A percentile compares a stretch with the other conserved stretches of the same genome.
Conservation (phyloP, 345 rosid genomes). For the Eucalyptus cloeziana region DNA sequence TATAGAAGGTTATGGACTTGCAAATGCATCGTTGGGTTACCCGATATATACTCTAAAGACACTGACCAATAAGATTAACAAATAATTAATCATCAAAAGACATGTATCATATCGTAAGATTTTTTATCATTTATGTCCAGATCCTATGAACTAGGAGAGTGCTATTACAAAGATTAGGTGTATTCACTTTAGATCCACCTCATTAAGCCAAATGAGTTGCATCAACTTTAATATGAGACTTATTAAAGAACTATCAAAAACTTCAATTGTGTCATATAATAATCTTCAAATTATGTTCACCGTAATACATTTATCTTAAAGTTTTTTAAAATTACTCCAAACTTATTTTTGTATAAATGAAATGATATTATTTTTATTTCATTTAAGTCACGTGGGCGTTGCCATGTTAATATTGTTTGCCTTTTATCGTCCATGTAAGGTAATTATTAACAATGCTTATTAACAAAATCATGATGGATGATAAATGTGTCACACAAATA, state of each 20-base stretch:
- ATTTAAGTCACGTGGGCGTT: rapidly evolving
- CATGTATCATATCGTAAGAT: rapidly evolving
- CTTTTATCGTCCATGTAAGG: rapidly evolving
- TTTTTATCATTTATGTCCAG: background rate
- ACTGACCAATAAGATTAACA: background rate
- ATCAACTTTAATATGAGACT: background rate
- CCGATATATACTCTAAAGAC: rapidly evolving
- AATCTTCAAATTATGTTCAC: background rate
- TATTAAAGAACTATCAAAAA: background rate
- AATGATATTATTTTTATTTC: too few species aligned
- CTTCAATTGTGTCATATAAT: too few species aligned
- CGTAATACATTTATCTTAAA: rapidly evolving
- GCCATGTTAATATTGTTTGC: rapidly evolving
- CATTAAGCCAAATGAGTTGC: background rate
- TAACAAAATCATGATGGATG: rapidly evolving
- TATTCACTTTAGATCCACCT: background rate
- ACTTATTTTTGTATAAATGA: too few species aligned
- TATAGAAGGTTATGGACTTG: background rate
- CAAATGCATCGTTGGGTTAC: background rate
- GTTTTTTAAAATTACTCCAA: too few species aligned
- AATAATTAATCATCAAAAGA: background rate
- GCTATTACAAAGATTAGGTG: background rate
- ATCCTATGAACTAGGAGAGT: background rate
- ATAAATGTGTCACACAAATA: rapidly evolving
- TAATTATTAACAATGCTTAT: background rate